A percentile compares a stretch with the other conserved stretches of the same genome.
Evolutionary conservation across 176 grass and related monocot genomes (phyloP).

Genomic region (Phoenix roebelenii): DNA sequence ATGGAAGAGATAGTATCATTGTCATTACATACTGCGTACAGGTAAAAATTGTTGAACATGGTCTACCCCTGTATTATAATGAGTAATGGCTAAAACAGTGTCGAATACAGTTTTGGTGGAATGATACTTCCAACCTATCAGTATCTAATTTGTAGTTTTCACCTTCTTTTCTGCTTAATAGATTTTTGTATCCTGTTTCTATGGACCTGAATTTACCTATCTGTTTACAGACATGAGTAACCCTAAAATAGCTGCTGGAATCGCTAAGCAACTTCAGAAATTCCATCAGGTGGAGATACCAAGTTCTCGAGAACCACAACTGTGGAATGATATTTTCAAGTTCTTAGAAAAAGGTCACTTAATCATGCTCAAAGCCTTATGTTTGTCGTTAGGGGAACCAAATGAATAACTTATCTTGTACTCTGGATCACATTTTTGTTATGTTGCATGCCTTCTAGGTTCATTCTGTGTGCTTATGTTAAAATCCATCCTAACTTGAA

Average conservation of each 20-base stretch:
- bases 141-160: no score
- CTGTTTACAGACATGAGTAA: slow-evolving; percentile 66
- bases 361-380: no score
- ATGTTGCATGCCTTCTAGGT: slow-evolving; percentile 10
- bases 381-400: no score
- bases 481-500: slow-evolving; percentile 13
- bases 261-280: slow-evolving; percentile 62
- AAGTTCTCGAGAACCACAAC: slow-evolving; percentile 58
- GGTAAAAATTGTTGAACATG: no score
- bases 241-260: slow-evolving; percentile 72
- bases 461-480: not conserved
- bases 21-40: no score
- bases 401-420: not conserved
- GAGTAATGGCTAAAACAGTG: no score
- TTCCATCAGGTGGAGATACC: slow-evolving; percentile 86
- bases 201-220: slow-evolving; percentile 19
- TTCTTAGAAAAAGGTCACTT: slow-evolving; percentile 71
- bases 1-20: no score
- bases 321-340: slow-evolving; percentile 93
- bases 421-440: not conserved
- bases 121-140: no score
- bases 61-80: no score
- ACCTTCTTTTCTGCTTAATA: no score
- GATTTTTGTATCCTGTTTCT: not conserved
- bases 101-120: no score